Conservation (phyloP, 768 basidiomycete genomes). For the Boletus vinaceobasis region DNA sequence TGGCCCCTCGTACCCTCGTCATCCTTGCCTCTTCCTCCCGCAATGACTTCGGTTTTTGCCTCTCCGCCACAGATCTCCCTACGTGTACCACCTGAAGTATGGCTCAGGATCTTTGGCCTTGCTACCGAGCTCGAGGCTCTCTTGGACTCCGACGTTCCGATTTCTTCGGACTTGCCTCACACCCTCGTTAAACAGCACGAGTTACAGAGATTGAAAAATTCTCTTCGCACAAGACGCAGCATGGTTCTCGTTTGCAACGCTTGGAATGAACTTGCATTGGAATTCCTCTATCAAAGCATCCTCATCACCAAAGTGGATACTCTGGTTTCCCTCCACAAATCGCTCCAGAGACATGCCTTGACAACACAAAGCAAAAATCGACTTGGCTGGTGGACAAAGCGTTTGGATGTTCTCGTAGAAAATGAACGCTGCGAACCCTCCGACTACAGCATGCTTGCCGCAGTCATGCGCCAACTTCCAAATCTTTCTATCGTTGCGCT, state of each 20-base stretch:
- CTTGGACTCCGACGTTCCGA: conserved; percentile 7
- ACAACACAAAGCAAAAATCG: conserved; percentile 2
- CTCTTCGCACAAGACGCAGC: conserved; percentile 21
- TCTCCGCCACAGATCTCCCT: background rate
- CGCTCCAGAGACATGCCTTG: conserved; percentile 10
- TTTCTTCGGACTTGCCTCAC: conserved; percentile 19
- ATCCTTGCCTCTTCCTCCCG: background rate
- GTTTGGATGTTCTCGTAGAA: conserved; percentile 24
- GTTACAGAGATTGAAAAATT: conserved; percentile 12
- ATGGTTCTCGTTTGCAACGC: conserved; percentile 23
- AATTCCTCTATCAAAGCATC: conserved; percentile 24
- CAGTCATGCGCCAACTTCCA: conserved; percentile 23
- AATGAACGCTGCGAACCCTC: conserved; percentile 25
- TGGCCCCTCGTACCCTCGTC: background rate
- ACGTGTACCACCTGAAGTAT: conserved; percentile 28
- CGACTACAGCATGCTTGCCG: conserved; percentile 22
- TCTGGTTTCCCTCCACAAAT: conserved; percentile 14
- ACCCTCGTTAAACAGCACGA: conserved; percentile 17
- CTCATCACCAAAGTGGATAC: conserved; percentile 18
- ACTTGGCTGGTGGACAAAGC: conserved; percentile 27
- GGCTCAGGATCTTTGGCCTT: conserved; percentile 25
- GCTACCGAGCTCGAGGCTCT: conserved; percentile 14
- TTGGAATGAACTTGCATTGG: conserved; percentile 21
- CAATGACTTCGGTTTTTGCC: conserved; percentile 10
- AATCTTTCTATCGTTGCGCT: conserved; percentile 24